phyloP scores from a whole-genome alignment of 352 stramenopile species.

The Globisporangium recalcitrans region DNA sequence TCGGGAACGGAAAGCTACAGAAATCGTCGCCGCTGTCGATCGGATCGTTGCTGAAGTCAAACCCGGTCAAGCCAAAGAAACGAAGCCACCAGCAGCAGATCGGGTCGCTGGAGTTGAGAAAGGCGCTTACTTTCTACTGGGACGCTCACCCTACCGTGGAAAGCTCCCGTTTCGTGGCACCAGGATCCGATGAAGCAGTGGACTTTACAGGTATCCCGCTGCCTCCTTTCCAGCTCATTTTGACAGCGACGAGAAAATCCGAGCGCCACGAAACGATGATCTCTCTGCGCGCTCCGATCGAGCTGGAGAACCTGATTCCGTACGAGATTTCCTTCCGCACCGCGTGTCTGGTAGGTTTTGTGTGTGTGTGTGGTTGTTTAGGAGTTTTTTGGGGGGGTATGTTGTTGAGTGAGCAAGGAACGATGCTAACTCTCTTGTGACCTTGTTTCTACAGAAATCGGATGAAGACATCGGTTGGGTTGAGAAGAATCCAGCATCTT shows the following conservation, averaged over 20 bases:
- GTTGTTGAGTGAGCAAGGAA: too few species aligned
- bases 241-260: slow-evolving; percentile 66
- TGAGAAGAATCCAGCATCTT: slow-evolving; percentile 56
- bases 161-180: slow-evolving; percentile 12
- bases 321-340: slow-evolving; percentile 72
- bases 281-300: slow-evolving; percentile 57
- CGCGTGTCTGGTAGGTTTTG: slow-evolving; percentile 50
- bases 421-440: slow-evolving; percentile 9
- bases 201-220: slow-evolving; percentile 28
- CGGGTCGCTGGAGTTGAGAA: slow-evolving; percentile 53
- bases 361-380: slow-evolving; percentile 8
- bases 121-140: slow-evolving; percentile 76
- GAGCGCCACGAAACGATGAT: slow-evolving; percentile 75
- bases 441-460: slow-evolving; percentile 42
- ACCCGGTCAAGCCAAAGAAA: slow-evolving; percentile 22
- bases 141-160: slow-evolving; percentile 27
- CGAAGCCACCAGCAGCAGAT: slow-evolving; percentile 36
- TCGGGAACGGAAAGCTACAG: slow-evolving; percentile 56
- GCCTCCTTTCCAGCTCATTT: slow-evolving; percentile 69
- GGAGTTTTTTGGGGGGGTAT: too few species aligned
- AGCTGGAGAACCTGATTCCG: slow-evolving; percentile 71
- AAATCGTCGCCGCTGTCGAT: slow-evolving; percentile 54
- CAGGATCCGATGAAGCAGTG: background rate
- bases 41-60: slow-evolving; percentile 42
- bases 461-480: slow-evolving; percentile 59